Conservation (phyloP, 768 basidiomycete genomes). For the Dioszegia aurantiaca region DNA sequence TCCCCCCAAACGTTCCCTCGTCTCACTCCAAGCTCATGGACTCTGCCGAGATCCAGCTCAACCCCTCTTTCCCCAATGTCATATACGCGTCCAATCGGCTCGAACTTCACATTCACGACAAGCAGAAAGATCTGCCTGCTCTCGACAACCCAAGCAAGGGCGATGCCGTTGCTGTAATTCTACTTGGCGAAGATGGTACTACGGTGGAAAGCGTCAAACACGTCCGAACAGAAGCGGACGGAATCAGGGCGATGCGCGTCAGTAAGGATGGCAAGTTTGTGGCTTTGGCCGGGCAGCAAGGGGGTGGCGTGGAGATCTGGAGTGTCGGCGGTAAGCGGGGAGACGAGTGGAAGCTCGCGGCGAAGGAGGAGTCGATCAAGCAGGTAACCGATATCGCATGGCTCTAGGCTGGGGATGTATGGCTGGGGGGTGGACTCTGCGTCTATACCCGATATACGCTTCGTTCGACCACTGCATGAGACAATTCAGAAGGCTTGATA, state of each 20-base stretch:
- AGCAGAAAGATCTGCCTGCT: conserved; percentile 22
- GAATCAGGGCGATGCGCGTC: conserved; percentile 44
- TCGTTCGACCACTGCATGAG: no score
- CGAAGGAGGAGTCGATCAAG: conserved; percentile 39
- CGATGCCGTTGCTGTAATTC: conserved; percentile 45
- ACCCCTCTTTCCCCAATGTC: conserved; percentile 33
- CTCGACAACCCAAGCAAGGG: conserved; percentile 23
- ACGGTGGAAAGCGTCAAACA: conserved; percentile 35
- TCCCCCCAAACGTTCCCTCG: conserved; percentile 39
- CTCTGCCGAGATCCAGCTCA: conserved; percentile 40
- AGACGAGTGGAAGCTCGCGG: conserved; percentile 43
- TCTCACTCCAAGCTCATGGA: conserved; percentile 33
- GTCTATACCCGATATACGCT: not conserved
- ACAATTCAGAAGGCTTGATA: no score
- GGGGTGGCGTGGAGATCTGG: conserved; percentile 48
- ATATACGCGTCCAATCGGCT: conserved; percentile 49
- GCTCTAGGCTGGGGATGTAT: conserved; percentile 15
- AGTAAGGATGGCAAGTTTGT: conserved; percentile 48
- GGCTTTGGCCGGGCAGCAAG: conserved; percentile 45
- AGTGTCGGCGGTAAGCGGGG: conserved; percentile 35
- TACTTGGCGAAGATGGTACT: conserved; percentile 34
- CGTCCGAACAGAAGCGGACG: conserved; percentile 42
- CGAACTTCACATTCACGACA: conserved; percentile 39
- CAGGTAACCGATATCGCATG: conserved; percentile 36
- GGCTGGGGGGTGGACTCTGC: not conserved